phyloP scores from a whole-genome alignment of 1,139 yeast species.

The Suhomyces bolitotheri region DNA sequence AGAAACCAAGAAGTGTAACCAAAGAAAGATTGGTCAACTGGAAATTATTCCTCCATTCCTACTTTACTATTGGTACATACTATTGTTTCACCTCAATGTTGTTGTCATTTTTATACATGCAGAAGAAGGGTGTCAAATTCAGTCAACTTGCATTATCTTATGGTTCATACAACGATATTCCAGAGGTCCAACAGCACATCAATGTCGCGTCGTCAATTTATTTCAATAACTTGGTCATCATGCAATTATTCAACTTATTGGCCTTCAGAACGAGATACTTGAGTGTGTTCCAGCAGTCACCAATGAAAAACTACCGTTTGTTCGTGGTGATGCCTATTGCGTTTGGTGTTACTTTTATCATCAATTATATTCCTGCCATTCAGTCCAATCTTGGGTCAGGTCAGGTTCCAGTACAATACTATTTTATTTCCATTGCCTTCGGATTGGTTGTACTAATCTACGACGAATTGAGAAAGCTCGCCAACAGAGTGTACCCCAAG shows the following conservation, averaged over 20 bases:
- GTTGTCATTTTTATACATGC: slow-evolving; percentile 43
- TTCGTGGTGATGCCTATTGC: slow-evolving; percentile 41
- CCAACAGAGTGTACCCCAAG: slow-evolving; percentile 39
- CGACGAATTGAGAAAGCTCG: slow-evolving; percentile 47
- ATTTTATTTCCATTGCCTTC: slow-evolving; percentile 49
- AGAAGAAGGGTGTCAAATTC: slow-evolving; percentile 41
- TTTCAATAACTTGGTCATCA: slow-evolving; percentile 49
- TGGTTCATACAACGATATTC: slow-evolving; percentile 33
- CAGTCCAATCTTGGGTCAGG: slow-evolving; percentile 40
- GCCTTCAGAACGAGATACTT: slow-evolving; percentile 48
- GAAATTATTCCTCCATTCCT: slow-evolving; percentile 45
- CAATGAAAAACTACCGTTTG: slow-evolving; percentile 29
- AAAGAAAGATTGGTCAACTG: slow-evolving; percentile 46
- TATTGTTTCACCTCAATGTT: slow-evolving; percentile 46
- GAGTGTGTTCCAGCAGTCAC: slow-evolving; percentile 45
- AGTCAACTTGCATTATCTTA: slow-evolving; percentile 37
- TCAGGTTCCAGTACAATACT: slow-evolving; percentile 49
- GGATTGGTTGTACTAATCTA: slow-evolving; percentile 38
- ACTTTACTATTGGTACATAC: slow-evolving; percentile 45
- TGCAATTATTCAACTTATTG: slow-evolving; percentile 51
- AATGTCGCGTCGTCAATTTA: slow-evolving; percentile 48
- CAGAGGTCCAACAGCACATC: slow-evolving; percentile 25
- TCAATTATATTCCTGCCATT: slow-evolving; percentile 48
- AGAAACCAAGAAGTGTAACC: slow-evolving; percentile 45
- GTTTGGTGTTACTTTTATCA: slow-evolving; percentile 43